Evolutionary conservation across 257 asterid species (phyloP).

Genomic region (Rehmannia glutinosa): DNA sequence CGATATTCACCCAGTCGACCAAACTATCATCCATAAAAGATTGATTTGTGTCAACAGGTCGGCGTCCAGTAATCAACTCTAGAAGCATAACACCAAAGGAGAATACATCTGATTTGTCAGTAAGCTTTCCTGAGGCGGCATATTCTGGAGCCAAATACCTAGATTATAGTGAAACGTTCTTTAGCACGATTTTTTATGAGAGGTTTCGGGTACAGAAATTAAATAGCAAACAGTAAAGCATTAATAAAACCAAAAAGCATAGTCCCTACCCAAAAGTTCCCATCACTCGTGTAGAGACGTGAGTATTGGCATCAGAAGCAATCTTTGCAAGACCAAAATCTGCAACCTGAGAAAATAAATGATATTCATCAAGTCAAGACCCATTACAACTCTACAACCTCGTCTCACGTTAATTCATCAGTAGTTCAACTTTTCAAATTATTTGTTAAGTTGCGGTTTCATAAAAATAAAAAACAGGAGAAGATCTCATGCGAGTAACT

Average conservation of each 20-base stretch:
- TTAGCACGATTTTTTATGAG: no score
- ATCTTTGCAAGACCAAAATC: conserved; percentile 93
- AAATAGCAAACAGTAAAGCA: no score
- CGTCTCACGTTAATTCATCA: conserved; percentile 7
- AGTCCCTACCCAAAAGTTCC: conserved; percentile 93
- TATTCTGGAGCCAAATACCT: conserved; percentile 99
- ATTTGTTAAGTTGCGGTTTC: not conserved
- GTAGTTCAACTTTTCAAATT: not conserved
- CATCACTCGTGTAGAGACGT: conserved; percentile 92
- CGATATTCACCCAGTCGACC: conserved; percentile 81
- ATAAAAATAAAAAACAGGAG: not conserved
- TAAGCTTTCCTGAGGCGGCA: conserved; percentile 90
- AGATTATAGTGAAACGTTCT: conserved; percentile 8
- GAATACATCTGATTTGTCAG: conserved; percentile 90
- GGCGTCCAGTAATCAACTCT: conserved; percentile 91
- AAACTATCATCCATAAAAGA: conserved; percentile 75
- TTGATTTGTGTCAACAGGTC: conserved; percentile 59
- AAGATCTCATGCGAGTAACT: not conserved
- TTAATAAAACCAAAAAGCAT: no score
- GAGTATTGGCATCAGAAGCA: conserved; percentile 70
- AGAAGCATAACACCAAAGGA: conserved; percentile 89
- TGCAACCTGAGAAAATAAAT: conserved; percentile 67
- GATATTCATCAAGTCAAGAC: conserved; percentile 9
- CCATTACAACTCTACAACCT: not conserved
- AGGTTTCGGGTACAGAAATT: no score